These are phyloP conservation scores for Daldinia eschscholtzii DNA, from an alignment of 2,329 filamentous ascomycete genomes.

Conservation along the genomic window DNA sequence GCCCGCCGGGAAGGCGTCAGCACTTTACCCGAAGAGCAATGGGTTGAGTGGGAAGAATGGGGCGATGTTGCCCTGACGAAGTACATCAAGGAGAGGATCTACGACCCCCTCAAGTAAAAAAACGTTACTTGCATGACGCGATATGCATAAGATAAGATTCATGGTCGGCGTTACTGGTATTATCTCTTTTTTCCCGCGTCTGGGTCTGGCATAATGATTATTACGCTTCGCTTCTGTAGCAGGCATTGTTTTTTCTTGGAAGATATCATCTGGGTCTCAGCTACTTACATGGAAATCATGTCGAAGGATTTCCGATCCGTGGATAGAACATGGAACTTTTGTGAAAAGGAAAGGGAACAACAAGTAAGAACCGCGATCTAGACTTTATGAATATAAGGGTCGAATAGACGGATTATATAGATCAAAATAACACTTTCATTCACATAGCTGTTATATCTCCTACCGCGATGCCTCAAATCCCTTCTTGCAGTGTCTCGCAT, in stretches of 20 bases:
- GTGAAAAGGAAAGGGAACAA: constrained; percentile 26
- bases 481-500: too few relatives aligned
- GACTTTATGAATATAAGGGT: constrained; percentile 28
- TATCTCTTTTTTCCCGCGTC: constrained; percentile 29
- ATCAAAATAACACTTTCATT: constrained; percentile 41
- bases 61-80: constrained; percentile 71
- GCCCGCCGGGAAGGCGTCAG: constrained; percentile 86
- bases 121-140: constrained; percentile 36
- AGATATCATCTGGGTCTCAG: constrained; percentile 39
- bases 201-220: constrained; percentile 41
- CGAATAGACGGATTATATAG: constrained; percentile 46
- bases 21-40: constrained; percentile 74
- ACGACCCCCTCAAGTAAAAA: constrained; percentile 64
- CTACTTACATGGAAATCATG: constrained; percentile 22
- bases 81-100: constrained; percentile 71
- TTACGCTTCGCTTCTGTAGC: constrained; percentile 36
- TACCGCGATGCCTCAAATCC: too few relatives aligned
- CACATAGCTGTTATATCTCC: not conserved
- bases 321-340: constrained; percentile 26
- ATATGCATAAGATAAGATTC: constrained; percentile 38
- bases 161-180: constrained; percentile 46
- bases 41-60: constrained; percentile 80
- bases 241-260: constrained; percentile 38
- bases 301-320: constrained; percentile 20
- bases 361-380: constrained; percentile 29